phyloP scores from a whole-genome alignment of 352 stramenopile genomes.

The Globisporangium orthogonon region DNA sequence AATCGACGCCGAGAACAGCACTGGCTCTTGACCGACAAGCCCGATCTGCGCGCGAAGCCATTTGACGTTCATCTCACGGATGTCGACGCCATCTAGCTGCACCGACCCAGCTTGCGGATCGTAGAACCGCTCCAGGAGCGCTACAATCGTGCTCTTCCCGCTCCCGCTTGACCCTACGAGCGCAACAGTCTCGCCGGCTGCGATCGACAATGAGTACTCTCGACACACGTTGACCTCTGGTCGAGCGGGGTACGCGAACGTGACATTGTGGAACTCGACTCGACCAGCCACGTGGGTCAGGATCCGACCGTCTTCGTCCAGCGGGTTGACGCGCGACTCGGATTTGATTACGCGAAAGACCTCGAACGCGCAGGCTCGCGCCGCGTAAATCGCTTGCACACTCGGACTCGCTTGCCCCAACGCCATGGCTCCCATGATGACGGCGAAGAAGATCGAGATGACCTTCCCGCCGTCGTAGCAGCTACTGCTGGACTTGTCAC shows the following conservation, averaged over 20 bases:
- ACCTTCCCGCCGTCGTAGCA: constrained; percentile 66
- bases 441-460: constrained; percentile 57
- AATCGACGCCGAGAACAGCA: constrained; percentile 33
- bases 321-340: constrained; percentile 45
- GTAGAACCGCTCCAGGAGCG: constrained; percentile 3
- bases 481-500: constrained; percentile 14
- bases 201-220: constrained; percentile 51
- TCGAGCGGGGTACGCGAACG: constrained; percentile 55
- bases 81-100: constrained; percentile 34
- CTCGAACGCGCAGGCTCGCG: constrained; percentile 40
- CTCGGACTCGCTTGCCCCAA: constrained; percentile 60
- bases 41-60: constrained; percentile 75
- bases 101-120: constrained; percentile 34
- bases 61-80: constrained; percentile 69
- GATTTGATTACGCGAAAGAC: constrained; percentile 64
- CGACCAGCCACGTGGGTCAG: constrained; percentile 19
- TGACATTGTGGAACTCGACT: constrained; percentile 86
- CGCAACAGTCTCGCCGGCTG: constrained; percentile 48
- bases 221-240: constrained; percentile 49
- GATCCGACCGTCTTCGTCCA: constrained; percentile 20
- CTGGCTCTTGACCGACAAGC: constrained; percentile 85
- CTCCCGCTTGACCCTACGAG: constrained; percentile 3
- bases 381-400: constrained; percentile 44
- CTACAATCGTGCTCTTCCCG: constrained; percentile 5
- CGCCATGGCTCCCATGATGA: constrained; percentile 69